Conservation (phyloP, 2,329 filamentous ascomycete genomes). For the Alternaria atra region DNA sequence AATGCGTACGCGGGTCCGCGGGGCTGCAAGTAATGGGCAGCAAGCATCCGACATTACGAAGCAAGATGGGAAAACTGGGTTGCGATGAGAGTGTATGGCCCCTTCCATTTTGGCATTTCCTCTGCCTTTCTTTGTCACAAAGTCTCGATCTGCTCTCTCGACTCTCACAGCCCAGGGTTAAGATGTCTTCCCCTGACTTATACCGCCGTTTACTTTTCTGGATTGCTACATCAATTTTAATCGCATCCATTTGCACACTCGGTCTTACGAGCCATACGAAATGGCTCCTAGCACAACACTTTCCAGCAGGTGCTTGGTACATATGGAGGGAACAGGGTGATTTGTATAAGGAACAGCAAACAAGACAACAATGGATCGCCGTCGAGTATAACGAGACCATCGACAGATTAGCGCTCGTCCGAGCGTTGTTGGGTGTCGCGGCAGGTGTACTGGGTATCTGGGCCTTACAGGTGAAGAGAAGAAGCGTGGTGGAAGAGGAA, state of each 20-base stretch:
- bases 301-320: conserved; percentile 2
- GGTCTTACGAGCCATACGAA: conserved; percentile 1
- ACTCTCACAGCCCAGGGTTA: not conserved
- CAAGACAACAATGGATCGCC: conserved; percentile 2
- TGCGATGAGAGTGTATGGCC: too few relatives aligned
- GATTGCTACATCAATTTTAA: not conserved
- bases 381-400: not conserved
- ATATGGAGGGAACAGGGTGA: not conserved
- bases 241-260: not conserved
- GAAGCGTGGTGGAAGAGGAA: not conserved
- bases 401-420: not conserved
- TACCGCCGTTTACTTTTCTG: not conserved
- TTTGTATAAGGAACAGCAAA: not conserved
- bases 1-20: not conserved
- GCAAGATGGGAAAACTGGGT: not conserved
- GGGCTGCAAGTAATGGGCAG: not conserved
- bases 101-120: not conserved
- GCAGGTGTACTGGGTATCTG: conserved; percentile 1
- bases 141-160: not conserved
- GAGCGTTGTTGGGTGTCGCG: not conserved
- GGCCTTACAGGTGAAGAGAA: not conserved
- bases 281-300: not conserved
- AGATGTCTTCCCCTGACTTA: not conserved
- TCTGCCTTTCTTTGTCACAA: not conserved
- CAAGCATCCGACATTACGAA: not conserved